A percentile compares a stretch with the other conserved stretches of the same genome.
phyloP scores from a whole-genome alignment of 352 stramenopile genomes.

The Pythium dissotocum region DNA sequence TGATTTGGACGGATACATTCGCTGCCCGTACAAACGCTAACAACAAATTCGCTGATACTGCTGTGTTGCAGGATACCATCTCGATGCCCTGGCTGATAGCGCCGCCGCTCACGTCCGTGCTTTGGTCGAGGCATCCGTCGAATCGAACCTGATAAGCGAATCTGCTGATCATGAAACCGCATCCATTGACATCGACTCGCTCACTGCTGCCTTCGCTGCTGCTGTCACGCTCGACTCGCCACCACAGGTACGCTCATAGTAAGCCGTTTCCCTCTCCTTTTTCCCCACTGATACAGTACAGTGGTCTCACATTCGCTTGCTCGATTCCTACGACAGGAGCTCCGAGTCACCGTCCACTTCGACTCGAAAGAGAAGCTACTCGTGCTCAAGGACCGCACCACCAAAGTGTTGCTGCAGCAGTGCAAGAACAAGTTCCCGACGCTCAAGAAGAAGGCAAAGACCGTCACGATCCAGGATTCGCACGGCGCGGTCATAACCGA shows the following conservation, averaged over 20 bases:
- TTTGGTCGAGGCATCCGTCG: conserved; percentile 31
- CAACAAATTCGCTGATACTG: background rate
- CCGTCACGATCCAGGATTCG: conserved; percentile 32
- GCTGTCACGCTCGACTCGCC: conserved; percentile 20
- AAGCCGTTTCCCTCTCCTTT: background rate
- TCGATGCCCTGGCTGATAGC: conserved; percentile 36
- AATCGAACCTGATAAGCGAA: conserved; percentile 14
- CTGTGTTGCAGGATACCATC: conserved; percentile 34
- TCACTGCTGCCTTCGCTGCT: conserved; percentile 28
- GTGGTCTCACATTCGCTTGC: background rate
- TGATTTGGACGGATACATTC: background rate
- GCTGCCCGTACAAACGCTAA: background rate
- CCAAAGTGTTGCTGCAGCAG: conserved; percentile 31
- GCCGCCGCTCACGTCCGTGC: conserved; percentile 37
- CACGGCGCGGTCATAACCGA: conserved; percentile 32
- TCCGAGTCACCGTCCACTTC: conserved; percentile 38
- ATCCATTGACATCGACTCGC: conserved; percentile 14
- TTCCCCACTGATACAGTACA: no score
- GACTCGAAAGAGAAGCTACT: conserved; percentile 40
- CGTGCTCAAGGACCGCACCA: conserved; percentile 36
- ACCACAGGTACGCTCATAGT: conserved; percentile 3
- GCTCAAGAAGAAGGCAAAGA: conserved; percentile 31
- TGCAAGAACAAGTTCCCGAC: conserved; percentile 45
- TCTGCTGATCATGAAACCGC: background rate
- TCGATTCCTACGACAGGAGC: conserved; percentile 21